Percentiles rank a stretch among this genome's conserved stretches.
These are phyloP conservation scores for Tolypocladium amazonense DNA, from an alignment of 2,329 filamentous ascomycete species.

Conservation along the genomic window DNA sequence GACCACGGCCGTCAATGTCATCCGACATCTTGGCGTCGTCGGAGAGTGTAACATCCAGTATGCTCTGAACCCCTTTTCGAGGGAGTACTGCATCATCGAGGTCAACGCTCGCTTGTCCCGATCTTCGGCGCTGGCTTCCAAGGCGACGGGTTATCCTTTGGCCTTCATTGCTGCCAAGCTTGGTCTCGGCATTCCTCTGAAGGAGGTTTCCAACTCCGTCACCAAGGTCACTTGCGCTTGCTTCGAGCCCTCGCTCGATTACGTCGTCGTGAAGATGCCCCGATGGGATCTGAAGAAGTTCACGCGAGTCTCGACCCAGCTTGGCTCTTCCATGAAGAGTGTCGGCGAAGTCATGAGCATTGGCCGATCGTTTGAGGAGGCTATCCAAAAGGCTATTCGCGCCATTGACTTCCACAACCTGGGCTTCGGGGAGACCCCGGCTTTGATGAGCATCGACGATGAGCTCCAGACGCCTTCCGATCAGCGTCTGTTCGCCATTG, in stretches of 20 bases:
- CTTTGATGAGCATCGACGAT: constrained; percentile 89
- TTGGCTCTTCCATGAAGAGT: constrained; percentile 99
- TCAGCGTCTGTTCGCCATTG: constrained; percentile 92
- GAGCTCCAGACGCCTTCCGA: constrained; percentile 96
- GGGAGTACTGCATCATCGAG: constrained; percentile 98
- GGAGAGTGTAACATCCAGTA: constrained; percentile 99
- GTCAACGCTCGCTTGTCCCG: constrained; percentile 94
- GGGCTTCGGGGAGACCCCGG: constrained; percentile 84
- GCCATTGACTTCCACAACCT: constrained; percentile 92
- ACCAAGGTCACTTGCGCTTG: constrained; percentile 94
- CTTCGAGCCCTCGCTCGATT: constrained; percentile 97
- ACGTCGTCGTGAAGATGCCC: constrained; percentile 97
- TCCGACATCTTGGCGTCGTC: constrained; percentile 91
- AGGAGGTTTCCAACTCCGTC: constrained; percentile 93
- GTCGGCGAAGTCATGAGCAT: constrained; percentile 99
- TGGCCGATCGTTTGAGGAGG: constrained; percentile 92
- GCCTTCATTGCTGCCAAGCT: constrained; percentile 97
- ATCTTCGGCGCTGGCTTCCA: constrained; percentile 91
- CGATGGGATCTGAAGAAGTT: constrained; percentile 99
- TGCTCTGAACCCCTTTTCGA: constrained; percentile 87
- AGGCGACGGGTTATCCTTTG: constrained; percentile 91
- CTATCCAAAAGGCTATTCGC: constrained; percentile 95
- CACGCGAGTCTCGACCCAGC: constrained; percentile 86
- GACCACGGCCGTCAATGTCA: constrained; percentile 93
- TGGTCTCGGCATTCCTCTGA: constrained; percentile 85